phyloP scores from a whole-genome alignment of 371 early-diverging fungal species.

The Cokeromyces recurvatus region DNA sequence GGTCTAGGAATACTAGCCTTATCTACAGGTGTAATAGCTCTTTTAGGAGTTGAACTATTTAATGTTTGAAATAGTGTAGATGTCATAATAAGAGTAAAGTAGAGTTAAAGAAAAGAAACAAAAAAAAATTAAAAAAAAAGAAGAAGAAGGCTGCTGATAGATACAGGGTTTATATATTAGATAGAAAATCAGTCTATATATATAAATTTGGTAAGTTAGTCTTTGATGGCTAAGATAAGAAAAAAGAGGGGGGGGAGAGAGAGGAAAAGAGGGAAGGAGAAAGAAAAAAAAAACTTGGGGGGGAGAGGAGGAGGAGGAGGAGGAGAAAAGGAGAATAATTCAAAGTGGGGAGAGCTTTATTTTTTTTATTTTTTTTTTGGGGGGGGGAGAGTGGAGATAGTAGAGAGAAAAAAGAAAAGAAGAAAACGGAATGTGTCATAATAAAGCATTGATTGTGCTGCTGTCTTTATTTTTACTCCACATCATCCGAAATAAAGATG shows the following conservation, averaged over 20 bases:
- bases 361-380: too few relatives aligned
- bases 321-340: too few relatives aligned
- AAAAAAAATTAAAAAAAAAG: neutral
- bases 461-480: conserved; percentile 11
- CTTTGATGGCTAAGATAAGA: conserved; percentile 18
- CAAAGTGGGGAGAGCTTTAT: neutral
- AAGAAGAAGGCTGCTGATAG: neutral
- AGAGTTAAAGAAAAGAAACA: conserved; percentile 6
- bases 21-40: conserved; percentile 27
- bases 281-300: neutral
- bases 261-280: neutral
- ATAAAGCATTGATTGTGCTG: too few relatives aligned
- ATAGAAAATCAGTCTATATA: conserved; percentile 1
- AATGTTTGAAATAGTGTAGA: conserved; percentile 1
- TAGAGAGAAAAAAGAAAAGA: too few relatives aligned
- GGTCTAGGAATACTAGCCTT: conserved; percentile 51
- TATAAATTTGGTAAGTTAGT: neutral
- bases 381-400: neutral
- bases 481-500: conserved; percentile 15
- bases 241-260: conserved; percentile 7
- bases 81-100: neutral
- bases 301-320: too few relatives aligned
- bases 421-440: too few relatives aligned
- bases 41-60: conserved; percentile 15
- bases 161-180: conserved; percentile 13